Evolutionary conservation across 2,329 filamentous ascomycete genomes (phyloP), one percentile per base, ranked within the genome.

Genomic region (Colletotrichum chlorophyti): DNA sequence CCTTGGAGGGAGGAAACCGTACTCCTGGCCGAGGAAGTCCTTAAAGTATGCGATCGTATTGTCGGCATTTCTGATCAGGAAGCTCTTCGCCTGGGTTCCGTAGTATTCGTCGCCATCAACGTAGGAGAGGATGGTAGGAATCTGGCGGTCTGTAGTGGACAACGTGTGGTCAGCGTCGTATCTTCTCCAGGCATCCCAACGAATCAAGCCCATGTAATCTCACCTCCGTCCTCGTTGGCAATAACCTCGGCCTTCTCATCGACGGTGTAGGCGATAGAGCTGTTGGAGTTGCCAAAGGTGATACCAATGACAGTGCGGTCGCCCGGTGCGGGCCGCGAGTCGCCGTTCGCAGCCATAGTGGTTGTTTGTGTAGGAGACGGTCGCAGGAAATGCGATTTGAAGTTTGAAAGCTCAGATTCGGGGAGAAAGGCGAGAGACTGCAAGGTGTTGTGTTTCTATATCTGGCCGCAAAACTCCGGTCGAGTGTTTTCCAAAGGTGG

Each of bases 191-290:
- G 3, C 7, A 31, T 5, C 23, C n/a, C 35, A 10, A 17, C n/a
- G 47, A 41, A 77, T 86, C 71, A 74, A 93, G 15, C 2, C 42
- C 5, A 1, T 24, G 35, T 21, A 11, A 17, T 11, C 61, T 60
- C 37, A 63, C 91, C 91, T 83, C 95, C 95, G 72, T 98, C 95
- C 81, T 98, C 95, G 79, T 99, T 98, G 71, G 95, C 95, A 79
- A 99, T 98, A 64, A 99, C 94, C 75, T 97, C 92, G 64, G 93
- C 89, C 82, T 96, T 96, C 77, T 96, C 94, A 71, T 98, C 94
- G 62, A 89, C 85, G 42, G 93, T 96, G 74, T 88, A 93, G 68
- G 94, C 94, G 78, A 99, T 97, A 61, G 93, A 97, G 80, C 92
- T 96, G 87, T 97, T 96, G 62, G 93, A 93, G 82, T 98, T 99